Base-by-base conservation (phyloP, 345 rosid genomes). In the Salix exigua region DNA sequence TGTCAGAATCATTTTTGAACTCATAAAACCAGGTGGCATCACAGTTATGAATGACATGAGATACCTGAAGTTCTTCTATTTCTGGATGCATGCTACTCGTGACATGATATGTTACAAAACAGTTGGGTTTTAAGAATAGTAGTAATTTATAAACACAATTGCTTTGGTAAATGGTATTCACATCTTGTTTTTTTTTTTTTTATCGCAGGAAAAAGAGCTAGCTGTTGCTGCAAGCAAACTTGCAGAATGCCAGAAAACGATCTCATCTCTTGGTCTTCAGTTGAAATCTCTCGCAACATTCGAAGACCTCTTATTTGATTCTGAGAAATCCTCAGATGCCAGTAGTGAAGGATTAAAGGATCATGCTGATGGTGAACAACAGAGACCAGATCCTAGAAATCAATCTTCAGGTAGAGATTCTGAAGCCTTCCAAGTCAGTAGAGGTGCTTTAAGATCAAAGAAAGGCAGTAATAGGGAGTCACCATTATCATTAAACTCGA, bases 191-290 rank as follows among this genome's bases (percentile, higher is more conserved):
- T 31, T 51, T 61, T 63, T 18, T 14, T 31, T 51, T 61, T 11
- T 42, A 11, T 74, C 60, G 60, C 89, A 94, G 97, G 96, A 87
- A 81, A 80, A 85, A 82, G 94, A 94, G 82, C 82, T 94, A 67
- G 88, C 88, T 46, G 73, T 77, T 40, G 93, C 96, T 73, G 92
- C 97, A 50, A 80, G 82, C 62, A 89, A 86, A 83, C 83, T 90
- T 66, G 92, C 93, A 7, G 97, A 92, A 69, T 94, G 98, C 87
- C 94, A 94, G 80, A 92, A 86, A 77, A 94, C 98, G 37, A 92
- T 94, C 37, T 84, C 93, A 48, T 91, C 96, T 44, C 88, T 94
- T 6, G 86, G 91, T 8, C 87, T 53, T 81, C 85, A 85, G 79
- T 80, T 94, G 80, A 87, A 85, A 63, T 88, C 91, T 67, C 95